A percentile compares a stretch with the other conserved stretches of the same genome.
phyloP scores from a whole-genome alignment of 768 basidiomycete genomes.

The Tricholomella constricta region DNA sequence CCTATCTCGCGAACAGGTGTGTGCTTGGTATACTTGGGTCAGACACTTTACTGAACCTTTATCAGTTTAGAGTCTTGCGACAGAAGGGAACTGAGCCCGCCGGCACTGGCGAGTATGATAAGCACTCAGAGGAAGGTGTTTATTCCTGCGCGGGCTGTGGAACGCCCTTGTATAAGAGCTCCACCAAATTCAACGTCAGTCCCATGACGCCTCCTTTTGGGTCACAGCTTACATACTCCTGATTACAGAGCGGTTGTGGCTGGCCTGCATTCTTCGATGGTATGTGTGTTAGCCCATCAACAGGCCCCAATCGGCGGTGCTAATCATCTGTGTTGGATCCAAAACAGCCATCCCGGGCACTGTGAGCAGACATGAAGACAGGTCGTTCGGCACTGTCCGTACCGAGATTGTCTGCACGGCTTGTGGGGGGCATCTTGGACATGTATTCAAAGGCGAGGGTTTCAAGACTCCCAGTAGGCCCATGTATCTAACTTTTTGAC shows the following conservation, averaged over 20 bases:
- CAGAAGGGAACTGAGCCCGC: slow-evolving; percentile 85
- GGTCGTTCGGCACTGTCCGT: slow-evolving; percentile 62
- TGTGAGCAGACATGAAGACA: slow-evolving; percentile 77
- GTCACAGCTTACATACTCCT: background rate
- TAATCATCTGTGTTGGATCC: slow-evolving; percentile 3
- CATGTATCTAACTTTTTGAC: background rate
- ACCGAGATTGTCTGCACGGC: slow-evolving; percentile 89
- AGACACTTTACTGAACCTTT: background rate
- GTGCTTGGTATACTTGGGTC: slow-evolving; percentile 17
- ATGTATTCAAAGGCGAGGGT: slow-evolving; percentile 94
- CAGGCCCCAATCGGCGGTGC: background rate
- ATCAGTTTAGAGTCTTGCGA: slow-evolving; percentile 81
- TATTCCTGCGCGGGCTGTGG: slow-evolving; percentile 82
- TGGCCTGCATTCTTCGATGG: slow-evolving; percentile 99
- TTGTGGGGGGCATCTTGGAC: slow-evolving; percentile 92
- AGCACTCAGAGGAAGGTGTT: slow-evolving; percentile 63
- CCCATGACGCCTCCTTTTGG: background rate
- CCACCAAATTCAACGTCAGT: slow-evolving; percentile 79
- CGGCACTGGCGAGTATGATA: slow-evolving; percentile 79
- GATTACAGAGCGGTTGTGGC: slow-evolving; percentile 75
- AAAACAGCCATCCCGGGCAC: slow-evolving; percentile 83
- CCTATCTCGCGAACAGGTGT: slow-evolving; percentile 79
- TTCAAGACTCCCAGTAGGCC: slow-evolving; percentile 74
- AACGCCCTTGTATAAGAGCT: slow-evolving; percentile 84
- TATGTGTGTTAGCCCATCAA: slow-evolving; percentile 27